Base-by-base conservation (phyloP, 192 early-diverging fungal genomes). In the Coemansia asiatica region DNA sequence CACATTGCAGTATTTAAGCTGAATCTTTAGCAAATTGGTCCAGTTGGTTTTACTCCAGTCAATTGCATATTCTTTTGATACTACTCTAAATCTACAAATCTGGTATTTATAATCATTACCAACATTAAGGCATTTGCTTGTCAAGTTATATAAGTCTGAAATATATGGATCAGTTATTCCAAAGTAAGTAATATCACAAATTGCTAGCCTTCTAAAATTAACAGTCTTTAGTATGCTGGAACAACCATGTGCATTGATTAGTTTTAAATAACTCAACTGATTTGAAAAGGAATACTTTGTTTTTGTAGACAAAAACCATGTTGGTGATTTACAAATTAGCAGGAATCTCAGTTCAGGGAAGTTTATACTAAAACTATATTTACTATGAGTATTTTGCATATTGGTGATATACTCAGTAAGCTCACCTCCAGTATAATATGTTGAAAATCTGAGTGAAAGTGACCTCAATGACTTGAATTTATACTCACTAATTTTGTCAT, bases 221-320 rank as follows among this genome's bases (percentile, higher is more conserved):
- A n/a, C n/a, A n/a, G n/a, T n/a, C n/a, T n/a, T n/a, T n/a, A n/a
- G n/a, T n/a, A n/a, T n/a, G n/a, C n/a, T n/a, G n/a, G 18, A 67
- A 70, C 44, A 27, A n/a, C n/a, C n/a, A n/a, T n/a, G n/a, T 56
- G 40, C 7, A 16, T 44, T 44, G 16, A 44, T 10, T 44, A 44
- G 7, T 44, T 44, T 7, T 10, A 44, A 16, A 7, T 44, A 7
- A 44, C 8, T 44, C 40, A 44, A 44, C 7, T 44, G 40, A 44
- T 44, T 44, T 44, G 40, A 10, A 44, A 44, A 44, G 7, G 16
- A 16, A 44, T 44, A 44, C 40, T 7, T 48, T 57, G 48, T 58
- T n/a, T n/a, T 62, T 55, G 21, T 46, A 12, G 40, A 44, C 7
- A 44, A 10, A n/a, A 16, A 44, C 40, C 40, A 44, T 10, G 8